Percentiles rank a stretch among this genome's conserved stretches.
phyloP scores from a whole-genome alignment of 306 rosid genomes.

The Hippophae tibetana region DNA sequence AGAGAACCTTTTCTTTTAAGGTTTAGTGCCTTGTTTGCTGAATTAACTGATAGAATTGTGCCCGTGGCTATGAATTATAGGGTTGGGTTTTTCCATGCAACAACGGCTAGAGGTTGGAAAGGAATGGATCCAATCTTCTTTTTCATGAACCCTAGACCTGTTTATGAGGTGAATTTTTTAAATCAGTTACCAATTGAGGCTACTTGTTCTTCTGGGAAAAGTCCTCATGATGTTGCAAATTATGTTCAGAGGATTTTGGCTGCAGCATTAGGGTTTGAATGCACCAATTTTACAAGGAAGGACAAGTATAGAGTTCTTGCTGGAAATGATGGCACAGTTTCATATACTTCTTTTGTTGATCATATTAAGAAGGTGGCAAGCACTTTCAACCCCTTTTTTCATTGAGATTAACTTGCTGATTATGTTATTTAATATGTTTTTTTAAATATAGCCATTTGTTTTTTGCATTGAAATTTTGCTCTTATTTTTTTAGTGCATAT shows the following conservation, averaged over 20 bases:
- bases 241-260: constrained; percentile 85
- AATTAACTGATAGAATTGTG: constrained; percentile 76
- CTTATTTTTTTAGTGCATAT: not conserved
- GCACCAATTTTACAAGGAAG: constrained; percentile 76
- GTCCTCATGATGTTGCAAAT: constrained; percentile 87
- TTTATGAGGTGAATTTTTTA: constrained; percentile 81
- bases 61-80: constrained; percentile 95
- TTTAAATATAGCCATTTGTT: too few species aligned
- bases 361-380: constrained; percentile 34
- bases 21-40: constrained; percentile 75
- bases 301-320: constrained; percentile 84
- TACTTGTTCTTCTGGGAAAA: constrained; percentile 74
- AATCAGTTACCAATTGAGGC: constrained; percentile 84
- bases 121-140: constrained; percentile 75
- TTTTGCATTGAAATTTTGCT: not conserved
- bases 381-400: constrained; percentile 44
- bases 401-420: not conserved
- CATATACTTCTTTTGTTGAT: constrained; percentile 33
- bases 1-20: constrained; percentile 86
- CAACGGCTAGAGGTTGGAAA: constrained; percentile 90
- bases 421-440: too few species aligned
- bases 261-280: constrained; percentile 77
- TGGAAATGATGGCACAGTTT: constrained; percentile 81
- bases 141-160: constrained; percentile 92
- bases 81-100: constrained; percentile 90